Conservation (phyloP, 208 protist species). For the Zelonia costaricensis region DNA sequence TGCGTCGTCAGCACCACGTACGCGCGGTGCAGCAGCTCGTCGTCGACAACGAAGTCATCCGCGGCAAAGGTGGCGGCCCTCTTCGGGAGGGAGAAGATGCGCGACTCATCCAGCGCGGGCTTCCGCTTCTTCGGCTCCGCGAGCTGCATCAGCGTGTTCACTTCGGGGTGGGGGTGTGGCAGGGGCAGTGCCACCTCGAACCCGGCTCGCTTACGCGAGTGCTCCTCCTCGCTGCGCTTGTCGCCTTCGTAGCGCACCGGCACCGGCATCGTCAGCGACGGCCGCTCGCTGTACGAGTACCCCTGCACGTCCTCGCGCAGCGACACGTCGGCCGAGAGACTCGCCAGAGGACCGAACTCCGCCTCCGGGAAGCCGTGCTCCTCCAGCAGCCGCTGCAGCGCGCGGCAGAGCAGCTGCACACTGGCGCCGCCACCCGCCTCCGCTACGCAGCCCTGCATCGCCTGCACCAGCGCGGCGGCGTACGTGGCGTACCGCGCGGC, state of each 20-base stretch:
- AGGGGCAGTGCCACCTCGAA: conserved; percentile 56
- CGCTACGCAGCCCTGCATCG: conserved; percentile 5
- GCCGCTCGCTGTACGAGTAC: conserved; percentile 80
- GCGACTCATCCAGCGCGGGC: conserved; percentile 76
- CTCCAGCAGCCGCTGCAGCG: conserved; percentile 48
- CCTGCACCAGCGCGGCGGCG: not conserved
- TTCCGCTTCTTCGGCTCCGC: conserved; percentile 72
- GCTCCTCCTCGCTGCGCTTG: conserved; percentile 59
- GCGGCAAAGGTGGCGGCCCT: conserved; percentile 67
- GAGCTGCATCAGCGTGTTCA: conserved; percentile 83
- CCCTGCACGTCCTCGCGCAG: conserved; percentile 41
- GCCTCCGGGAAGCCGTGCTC: conserved; percentile 73
- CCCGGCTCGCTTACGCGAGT: conserved; percentile 50
- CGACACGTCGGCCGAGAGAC: conserved; percentile 31
- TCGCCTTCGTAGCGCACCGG: conserved; percentile 74
- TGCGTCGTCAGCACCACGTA: conserved; percentile 65
- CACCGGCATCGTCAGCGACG: conserved; percentile 38
- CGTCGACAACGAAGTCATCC: conserved; percentile 87
- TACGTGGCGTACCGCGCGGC: conserved; percentile 3
- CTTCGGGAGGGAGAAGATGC: conserved; percentile 87
- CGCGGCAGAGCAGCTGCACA: conserved; percentile 23
- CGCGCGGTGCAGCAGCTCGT: conserved; percentile 77
- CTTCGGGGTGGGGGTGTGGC: conserved; percentile 56
- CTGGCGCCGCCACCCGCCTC: conserved; percentile 3
- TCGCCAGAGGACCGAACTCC: conserved; percentile 39